Evolutionary conservation across 2,329 filamentous ascomycete species (phyloP), one percentile per base, ranked within the genome.

Genomic region (Sporothrix phasma): DNA sequence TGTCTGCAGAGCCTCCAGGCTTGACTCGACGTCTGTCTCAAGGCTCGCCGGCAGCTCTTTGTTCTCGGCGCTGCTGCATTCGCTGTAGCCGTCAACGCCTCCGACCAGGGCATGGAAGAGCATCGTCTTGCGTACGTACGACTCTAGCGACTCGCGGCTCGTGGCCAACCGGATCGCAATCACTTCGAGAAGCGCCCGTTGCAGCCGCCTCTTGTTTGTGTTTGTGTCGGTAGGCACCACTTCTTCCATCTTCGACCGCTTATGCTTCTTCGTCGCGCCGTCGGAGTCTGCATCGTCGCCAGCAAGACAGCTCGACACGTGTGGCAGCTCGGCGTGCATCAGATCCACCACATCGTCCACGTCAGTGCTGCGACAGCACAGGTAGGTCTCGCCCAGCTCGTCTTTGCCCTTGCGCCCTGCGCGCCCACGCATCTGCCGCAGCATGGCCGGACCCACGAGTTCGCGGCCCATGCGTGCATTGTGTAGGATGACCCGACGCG

Each of bases 381-480:
- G 76, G 72, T 88, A 92, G 1, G 88, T 92, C 75, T 92, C 89
- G 2, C 89, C 89, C 54, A 89, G 77, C 60, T 89, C 87, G 63
- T 90, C 88, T 70, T 90, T 92, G 58, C 89, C 89, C 74, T 91
- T 91, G 62, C 89, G 82, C 6, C 89, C 89, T 22, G 89, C 89
- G 66, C 89, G 81, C 2, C 89, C 89, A 71, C 88, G 83, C 89
- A 92, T 92, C 74, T 92, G 89, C 58, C 88, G 84, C 73, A 92
- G 78, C 86, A 92, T 89, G 3, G 88, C 85, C 13, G 89, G 88
- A 0, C 88, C 88, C n/a, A 92, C 83, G 56, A 91, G 77, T 53
- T 91, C 88, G 61, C 86, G 81, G 0, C 89, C 89, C 87, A 92
- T 91, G 46, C 86, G 81, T 34, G 87, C 88, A 66, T 85, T 87